phyloP scores from a whole-genome alignment of 139 green algal species.

The Chlorella sp. region DNA sequence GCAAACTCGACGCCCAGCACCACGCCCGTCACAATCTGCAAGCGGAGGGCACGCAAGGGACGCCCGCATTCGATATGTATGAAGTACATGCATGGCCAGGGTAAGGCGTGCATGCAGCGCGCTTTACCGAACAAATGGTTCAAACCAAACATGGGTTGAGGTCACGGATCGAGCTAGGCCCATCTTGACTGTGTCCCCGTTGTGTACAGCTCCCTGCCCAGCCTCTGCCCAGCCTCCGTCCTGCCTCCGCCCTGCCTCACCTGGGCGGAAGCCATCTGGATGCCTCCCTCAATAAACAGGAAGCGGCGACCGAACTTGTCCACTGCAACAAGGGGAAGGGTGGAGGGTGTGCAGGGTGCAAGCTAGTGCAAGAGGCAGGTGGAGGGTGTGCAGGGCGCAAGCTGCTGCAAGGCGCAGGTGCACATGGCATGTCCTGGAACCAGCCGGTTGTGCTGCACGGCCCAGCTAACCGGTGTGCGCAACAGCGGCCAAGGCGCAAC shows the following conservation, averaged over 20 bases:
- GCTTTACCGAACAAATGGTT: no score
- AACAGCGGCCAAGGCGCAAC: no score
- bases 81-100: no score
- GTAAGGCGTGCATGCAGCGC: no score
- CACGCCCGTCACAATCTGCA: slow-evolving; percentile 17
- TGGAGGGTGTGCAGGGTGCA: slow-evolving; percentile 40
- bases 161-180: no score
- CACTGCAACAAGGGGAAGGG: slow-evolving; percentile 60
- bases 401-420: slow-evolving; percentile 44
- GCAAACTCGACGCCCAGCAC: slow-evolving; percentile 53
- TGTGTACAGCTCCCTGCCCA: no score
- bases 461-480: no score
- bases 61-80: no score
- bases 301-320: slow-evolving; percentile 54
- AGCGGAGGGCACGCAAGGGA: no score
- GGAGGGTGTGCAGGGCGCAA: not conserved
- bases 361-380: not conserved
- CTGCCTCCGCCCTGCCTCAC: not conserved
- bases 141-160: no score
- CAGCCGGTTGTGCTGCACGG: not conserved
- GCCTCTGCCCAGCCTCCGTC: not conserved
- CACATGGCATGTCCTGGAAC: slow-evolving; percentile 36
- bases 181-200: no score
- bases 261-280: not conserved
- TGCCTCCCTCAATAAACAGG: slow-evolving; percentile 67